Evolutionary conservation across 2,329 filamentous ascomycete species (phyloP).

Genomic region (Cladosporium sphaerospermum): DNA sequence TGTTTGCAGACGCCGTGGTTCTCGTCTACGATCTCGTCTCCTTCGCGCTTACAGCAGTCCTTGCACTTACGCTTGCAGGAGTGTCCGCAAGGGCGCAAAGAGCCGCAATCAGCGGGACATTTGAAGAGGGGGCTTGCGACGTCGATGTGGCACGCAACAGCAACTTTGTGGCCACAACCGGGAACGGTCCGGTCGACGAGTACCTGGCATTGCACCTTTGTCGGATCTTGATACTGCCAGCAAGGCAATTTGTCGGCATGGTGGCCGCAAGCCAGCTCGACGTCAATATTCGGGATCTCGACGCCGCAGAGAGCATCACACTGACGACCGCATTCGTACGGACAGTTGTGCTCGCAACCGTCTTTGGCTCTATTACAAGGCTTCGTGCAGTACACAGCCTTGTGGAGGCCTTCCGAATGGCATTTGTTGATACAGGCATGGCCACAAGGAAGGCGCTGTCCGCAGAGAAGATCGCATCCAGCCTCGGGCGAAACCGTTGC

Average conservation of each 20-base stretch:
- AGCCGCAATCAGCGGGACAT: slow-evolving; percentile 47
- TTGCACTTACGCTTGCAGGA: slow-evolving; percentile 46
- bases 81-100: slow-evolving; percentile 52
- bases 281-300: slow-evolving; percentile 22
- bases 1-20: slow-evolving; percentile 46
- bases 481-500: slow-evolving; percentile 52
- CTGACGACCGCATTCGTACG: slow-evolving; percentile 34
- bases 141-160: slow-evolving; percentile 45
- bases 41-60: slow-evolving; percentile 39
- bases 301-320: slow-evolving; percentile 34
- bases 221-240: slow-evolving; percentile 36
- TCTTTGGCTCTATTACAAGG: slow-evolving; percentile 32
- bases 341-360: slow-evolving; percentile 39
- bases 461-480: slow-evolving; percentile 52
- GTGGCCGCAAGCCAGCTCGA: slow-evolving; percentile 28
- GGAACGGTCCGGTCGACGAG: slow-evolving; percentile 45
- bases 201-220: slow-evolving; percentile 44
- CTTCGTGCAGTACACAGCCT: slow-evolving; percentile 36
- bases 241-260: slow-evolving; percentile 19
- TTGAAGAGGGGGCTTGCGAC: slow-evolving; percentile 36
- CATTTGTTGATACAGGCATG: slow-evolving; percentile 42
- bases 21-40: slow-evolving; percentile 23
- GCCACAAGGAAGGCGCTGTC: slow-evolving; percentile 38
- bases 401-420: slow-evolving; percentile 40
- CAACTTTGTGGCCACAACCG: slow-evolving; percentile 50